Evolutionary conservation across 2,329 filamentous ascomycete genomes (phyloP).

Genomic region (Paraphoma chrysanthemicola): DNA sequence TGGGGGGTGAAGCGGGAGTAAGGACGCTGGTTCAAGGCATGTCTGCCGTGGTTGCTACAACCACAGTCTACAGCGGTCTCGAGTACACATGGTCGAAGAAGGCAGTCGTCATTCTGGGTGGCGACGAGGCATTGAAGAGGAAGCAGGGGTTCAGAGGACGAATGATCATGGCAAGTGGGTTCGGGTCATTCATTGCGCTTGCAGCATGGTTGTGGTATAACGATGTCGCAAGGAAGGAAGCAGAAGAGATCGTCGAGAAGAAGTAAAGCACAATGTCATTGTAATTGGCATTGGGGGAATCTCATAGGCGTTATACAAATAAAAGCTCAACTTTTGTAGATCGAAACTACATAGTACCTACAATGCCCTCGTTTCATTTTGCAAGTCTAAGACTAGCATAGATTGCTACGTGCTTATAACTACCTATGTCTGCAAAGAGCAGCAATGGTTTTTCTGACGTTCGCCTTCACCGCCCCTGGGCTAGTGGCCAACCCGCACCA

Average conservation of each 20-base stretch:
- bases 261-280: not conserved
- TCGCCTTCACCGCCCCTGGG: no score
- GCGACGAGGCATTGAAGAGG: constrained; percentile 55
- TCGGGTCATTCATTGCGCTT: constrained; percentile 52
- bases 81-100: constrained; percentile 93
- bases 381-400: no score
- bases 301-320: no score
- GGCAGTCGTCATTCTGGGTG: constrained; percentile 82
- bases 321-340: not conserved
- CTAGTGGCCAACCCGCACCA: no score
- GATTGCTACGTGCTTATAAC: no score
- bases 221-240: constrained; percentile 13
- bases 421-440: no score
- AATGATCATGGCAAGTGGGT: constrained; percentile 56
- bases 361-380: no score
- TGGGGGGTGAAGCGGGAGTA: constrained; percentile 45
- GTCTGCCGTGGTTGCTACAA: constrained; percentile 84
- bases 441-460: no score
- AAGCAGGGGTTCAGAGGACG: constrained; percentile 57
- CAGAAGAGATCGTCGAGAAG: constrained; percentile 8
- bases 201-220: constrained; percentile 45
- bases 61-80: constrained; percentile 90
- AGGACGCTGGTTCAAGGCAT: constrained; percentile 44
- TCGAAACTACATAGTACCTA: not conserved
- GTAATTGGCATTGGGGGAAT: no score